A percentile compares a stretch with the other conserved stretches of the same genome.
These are phyloP conservation scores for Canavalia gladiata DNA, from an alignment of 306 rosid genomes.

Conservation along the genomic window DNA sequence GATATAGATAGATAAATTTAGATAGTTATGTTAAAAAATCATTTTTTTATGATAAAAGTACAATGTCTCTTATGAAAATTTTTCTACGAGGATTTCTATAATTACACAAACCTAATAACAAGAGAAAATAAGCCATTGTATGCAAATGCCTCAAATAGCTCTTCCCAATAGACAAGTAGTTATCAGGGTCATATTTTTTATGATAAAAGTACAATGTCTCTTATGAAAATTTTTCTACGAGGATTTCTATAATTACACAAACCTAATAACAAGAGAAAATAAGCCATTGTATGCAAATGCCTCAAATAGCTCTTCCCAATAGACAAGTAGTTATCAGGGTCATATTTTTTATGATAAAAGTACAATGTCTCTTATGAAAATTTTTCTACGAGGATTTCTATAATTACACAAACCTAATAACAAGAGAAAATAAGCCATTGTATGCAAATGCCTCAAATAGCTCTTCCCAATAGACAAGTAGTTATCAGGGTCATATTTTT, in stretches of 20 bases:
- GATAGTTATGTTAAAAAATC: too few species aligned
- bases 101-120: too few species aligned
- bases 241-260: background rate
- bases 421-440: conserved; percentile 31
- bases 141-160: conserved; percentile 52
- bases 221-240: conserved; percentile 40
- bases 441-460: conserved; percentile 51
- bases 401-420: too few species aligned
- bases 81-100: conserved; percentile 19
- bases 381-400: conserved; percentile 34
- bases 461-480: conserved; percentile 25
- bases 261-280: background rate
- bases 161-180: conserved; percentile 23
- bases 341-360: too few species aligned
- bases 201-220: conserved; percentile 43
- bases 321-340: conserved; percentile 38
- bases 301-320: conserved; percentile 43
- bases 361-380: conserved; percentile 43
- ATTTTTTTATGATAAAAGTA: too few species aligned
- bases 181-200: too few species aligned
- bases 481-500: too few species aligned
- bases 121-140: conserved; percentile 35
- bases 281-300: conserved; percentile 46
- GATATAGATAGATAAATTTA: too few species aligned
- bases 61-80: conserved; percentile 43